Percentiles rank a stretch among this genome's conserved stretches.
Conservation (phyloP, 345 rosid species). For the Acer yangbiense region DNA sequence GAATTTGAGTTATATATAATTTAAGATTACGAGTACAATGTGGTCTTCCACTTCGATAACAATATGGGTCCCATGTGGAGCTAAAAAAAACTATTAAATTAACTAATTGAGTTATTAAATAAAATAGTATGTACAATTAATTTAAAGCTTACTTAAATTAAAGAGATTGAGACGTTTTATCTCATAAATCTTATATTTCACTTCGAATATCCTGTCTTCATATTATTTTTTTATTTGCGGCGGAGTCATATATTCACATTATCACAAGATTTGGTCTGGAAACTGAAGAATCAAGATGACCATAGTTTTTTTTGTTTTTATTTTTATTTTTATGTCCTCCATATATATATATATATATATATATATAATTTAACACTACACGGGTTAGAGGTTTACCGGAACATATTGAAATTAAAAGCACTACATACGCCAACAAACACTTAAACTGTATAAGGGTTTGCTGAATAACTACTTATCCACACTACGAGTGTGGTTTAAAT, state of each 20-base stretch:
- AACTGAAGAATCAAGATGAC: neutral
- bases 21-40: neutral
- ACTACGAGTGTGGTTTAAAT: too few relatives aligned
- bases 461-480: too few relatives aligned
- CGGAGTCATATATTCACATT: neutral
- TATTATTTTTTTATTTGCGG: neutral
- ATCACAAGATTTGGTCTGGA: neutral
- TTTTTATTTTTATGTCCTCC: too few relatives aligned
- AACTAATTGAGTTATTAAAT: neutral
- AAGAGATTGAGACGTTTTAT: conserved; percentile 10
- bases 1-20: neutral
- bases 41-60: conserved; percentile 10
- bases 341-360: too few relatives aligned
- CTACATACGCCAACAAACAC: too few relatives aligned
- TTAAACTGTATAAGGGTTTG: too few relatives aligned
- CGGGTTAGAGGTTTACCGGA: too few relatives aligned
- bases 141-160: neutral
- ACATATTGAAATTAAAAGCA: too few relatives aligned
- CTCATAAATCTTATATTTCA: conserved; percentile 4
- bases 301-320: too few relatives aligned
- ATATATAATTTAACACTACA: too few relatives aligned
- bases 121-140: neutral
- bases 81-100: neutral
- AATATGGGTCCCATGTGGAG: neutral
- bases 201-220: conserved; percentile 6